Base-by-base conservation (phyloP, 1,284 basidiomycete species). In the Trametes polyzona region DNA sequence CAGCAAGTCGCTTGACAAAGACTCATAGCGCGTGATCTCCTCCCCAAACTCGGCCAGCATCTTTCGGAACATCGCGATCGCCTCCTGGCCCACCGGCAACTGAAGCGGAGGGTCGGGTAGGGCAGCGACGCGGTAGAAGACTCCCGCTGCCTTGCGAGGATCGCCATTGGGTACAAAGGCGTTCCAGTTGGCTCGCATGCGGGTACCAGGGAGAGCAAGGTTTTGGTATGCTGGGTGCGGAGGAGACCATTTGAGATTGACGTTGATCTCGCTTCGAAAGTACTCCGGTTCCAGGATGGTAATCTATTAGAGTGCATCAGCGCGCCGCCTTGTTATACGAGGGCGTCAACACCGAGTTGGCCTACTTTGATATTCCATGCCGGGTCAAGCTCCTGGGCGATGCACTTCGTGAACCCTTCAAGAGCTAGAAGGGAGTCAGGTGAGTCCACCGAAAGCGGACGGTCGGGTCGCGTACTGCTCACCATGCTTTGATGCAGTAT, bases 291-390 rank as follows among this genome's bases (percentile, higher is more conserved):
- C 56, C 19, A 61, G 23, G 23, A 60, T 29, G 17, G 52, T 60
- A 10, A 60, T 24, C 63, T 60, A 19, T 32, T 11, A 17, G 23
- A 17, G 14, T 17, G 14, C 3, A 27, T 3, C 21, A 3, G 11
- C 2, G 14, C 8, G 3, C 5, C n/a, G 5, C 4, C 24, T 29
- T 29, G 4, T 29, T 27, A n/a, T 3, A 30, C 23, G 16, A 33
- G n/a, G 4, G 4, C 9, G n/a, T 29, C 24, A 17, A 16, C 4
- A 7, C 2, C 1, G 17, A 3, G 23, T 9, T 2, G n/a, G 26
- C 47, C 33, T 32, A 74, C 74, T 64, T 74, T 74, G 63, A 77
- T 76, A 55, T 76, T 75, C 77, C 76, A 78, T 2, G 58, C 65
- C 1, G 75, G 74, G 52, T 73, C 65, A 8, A 77, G 42, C 52